Percentiles rank a stretch among this genome's conserved stretches.
phyloP scores from a whole-genome alignment of 306 rosid genomes.

The Hippophae rhamnoides region DNA sequence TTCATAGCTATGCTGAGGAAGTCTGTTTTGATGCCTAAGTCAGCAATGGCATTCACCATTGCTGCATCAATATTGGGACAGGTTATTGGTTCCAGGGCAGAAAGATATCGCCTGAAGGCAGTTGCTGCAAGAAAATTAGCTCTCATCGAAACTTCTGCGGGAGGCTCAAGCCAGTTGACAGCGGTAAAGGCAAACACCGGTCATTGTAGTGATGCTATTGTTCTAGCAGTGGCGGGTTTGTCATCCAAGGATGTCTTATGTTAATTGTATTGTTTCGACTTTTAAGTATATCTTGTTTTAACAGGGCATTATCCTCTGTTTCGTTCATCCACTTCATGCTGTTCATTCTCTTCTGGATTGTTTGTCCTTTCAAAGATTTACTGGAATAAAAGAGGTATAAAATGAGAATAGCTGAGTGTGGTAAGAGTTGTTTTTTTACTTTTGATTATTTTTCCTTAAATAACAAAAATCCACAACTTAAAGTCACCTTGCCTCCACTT shows the following conservation, averaged over 20 bases:
- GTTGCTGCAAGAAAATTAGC: conserved; percentile 33
- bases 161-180: background rate
- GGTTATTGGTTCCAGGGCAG: conserved; percentile 90
- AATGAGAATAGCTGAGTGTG: too few species aligned
- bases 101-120: conserved; percentile 59
- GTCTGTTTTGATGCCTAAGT: conserved; percentile 82
- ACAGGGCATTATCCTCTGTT: conserved; percentile 14
- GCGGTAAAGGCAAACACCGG: conserved; percentile 26
- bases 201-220: conserved; percentile 42
- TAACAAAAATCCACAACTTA: too few species aligned
- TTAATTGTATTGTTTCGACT: conserved; percentile 23
- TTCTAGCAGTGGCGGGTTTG: conserved; percentile 50
- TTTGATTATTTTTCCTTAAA: too few species aligned
- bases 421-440: too few species aligned
- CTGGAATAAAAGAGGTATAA: too few species aligned
- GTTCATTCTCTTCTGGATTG: conserved; percentile 19
- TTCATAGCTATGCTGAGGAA: conserved; percentile 90
- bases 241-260: conserved; percentile 48
- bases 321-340: background rate
- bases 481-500: too few species aligned
- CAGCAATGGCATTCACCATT: conserved; percentile 96
- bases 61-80: conserved; percentile 91
- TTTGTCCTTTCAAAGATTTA: background rate
- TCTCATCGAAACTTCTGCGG: conserved; percentile 27
- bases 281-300: conserved; percentile 4